Percentiles rank a stretch among this genome's conserved stretches.
Conservation (phyloP, 2,329 filamentous ascomycete species). For the Fusarium staphyleae region DNA sequence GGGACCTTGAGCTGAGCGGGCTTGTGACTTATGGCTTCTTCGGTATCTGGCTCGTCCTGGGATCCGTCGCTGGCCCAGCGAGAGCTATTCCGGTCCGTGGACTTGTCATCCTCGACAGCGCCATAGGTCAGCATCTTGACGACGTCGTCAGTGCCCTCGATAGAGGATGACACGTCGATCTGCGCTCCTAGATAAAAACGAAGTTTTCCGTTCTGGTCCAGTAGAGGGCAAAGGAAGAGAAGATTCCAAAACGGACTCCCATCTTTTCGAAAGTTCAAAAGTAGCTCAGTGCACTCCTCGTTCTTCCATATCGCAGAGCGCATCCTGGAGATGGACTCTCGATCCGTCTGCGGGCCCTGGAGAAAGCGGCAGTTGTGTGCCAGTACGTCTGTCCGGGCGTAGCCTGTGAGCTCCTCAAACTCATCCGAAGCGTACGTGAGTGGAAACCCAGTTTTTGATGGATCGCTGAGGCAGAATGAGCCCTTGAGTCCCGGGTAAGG, state of each 20-base stretch:
- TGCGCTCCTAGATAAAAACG: conserved; percentile 64
- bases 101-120: conserved; percentile 32
- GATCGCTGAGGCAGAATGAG: conserved; percentile 65
- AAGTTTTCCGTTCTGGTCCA: conserved; percentile 55
- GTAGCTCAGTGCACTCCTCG: conserved; percentile 56
- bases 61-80: conserved; percentile 27
- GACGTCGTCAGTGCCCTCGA: conserved; percentile 59
- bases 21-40: conserved; percentile 41
- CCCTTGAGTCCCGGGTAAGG: conserved; percentile 63
- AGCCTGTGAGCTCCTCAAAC: conserved; percentile 60
- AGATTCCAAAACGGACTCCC: conserved; percentile 65
- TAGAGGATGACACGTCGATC: conserved; percentile 63
- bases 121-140: conserved; percentile 56
- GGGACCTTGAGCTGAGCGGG: conserved; percentile 34
- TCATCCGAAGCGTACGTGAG: conserved; percentile 59
- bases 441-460: conserved; percentile 57
- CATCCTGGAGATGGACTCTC: conserved; percentile 50
- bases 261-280: conserved; percentile 60
- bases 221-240: conserved; percentile 60
- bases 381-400: conserved; percentile 55
- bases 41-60: conserved; percentile 32
- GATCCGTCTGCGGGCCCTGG: conserved; percentile 56
- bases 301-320: conserved; percentile 50
- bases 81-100: conserved; percentile 1
- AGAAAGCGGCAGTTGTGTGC: conserved; percentile 59